Percentiles rank a stretch among this genome's conserved stretches.
phyloP scores from a whole-genome alignment of 192 early-diverging fungal species.

The Coemansia sp. region DNA sequence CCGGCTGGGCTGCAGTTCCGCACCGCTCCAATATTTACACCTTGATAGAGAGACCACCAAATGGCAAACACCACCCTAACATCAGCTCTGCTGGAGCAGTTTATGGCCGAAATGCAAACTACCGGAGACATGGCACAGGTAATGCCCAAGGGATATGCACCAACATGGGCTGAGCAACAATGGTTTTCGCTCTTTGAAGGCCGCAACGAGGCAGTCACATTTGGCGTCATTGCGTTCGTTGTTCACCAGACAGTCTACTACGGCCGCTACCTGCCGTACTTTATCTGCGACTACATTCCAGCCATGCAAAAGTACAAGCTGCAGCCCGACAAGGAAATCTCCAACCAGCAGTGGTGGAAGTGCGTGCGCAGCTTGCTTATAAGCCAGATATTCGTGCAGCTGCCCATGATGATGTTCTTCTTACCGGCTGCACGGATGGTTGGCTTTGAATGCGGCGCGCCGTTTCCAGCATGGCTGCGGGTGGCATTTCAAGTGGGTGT shows the following conservation, averaged over 20 bases:
- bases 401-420: conserved; percentile 67
- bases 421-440: conserved; percentile 58
- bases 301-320: conserved; percentile 68
- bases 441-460: conserved; percentile 66
- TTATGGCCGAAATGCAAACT: conserved; percentile 24
- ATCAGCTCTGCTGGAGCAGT: conserved; percentile 20
- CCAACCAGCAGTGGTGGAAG: conserved; percentile 57
- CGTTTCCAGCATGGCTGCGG: conserved; percentile 59
- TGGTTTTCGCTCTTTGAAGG: conserved; percentile 67
- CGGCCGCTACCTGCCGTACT: conserved; percentile 79
- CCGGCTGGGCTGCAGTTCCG: background rate
- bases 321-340: conserved; percentile 61
- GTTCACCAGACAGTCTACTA: conserved; percentile 92
- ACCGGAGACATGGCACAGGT: conserved; percentile 12
- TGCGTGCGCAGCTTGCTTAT: conserved; percentile 59
- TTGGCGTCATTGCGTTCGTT: conserved; percentile 70
- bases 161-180: conserved; percentile 53
- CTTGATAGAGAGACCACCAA: background rate
- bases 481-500: conserved; percentile 55
- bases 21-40: background rate
- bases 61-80: conserved; percentile 10
- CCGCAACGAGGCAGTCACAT: conserved; percentile 64
- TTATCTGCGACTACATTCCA: conserved; percentile 81
- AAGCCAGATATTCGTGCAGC: conserved; percentile 64
- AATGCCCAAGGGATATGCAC: conserved; percentile 21